phyloP scores from a whole-genome alignment of 1,139 yeast genomes.

The Meyerozyma elateridarum region DNA sequence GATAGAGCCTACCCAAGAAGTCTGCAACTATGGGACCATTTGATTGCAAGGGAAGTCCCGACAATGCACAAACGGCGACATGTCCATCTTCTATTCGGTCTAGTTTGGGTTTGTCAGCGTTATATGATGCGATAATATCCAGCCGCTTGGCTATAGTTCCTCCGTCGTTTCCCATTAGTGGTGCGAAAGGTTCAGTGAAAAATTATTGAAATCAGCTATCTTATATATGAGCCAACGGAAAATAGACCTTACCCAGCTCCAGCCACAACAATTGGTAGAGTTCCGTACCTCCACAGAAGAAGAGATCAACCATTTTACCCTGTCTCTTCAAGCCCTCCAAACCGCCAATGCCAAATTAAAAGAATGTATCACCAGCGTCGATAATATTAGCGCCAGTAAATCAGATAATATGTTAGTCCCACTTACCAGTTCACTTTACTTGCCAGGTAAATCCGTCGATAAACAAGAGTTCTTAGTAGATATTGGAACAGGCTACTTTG shows the following conservation, averaged over 20 bases:
- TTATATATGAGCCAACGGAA: constrained; percentile 9
- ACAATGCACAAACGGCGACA: constrained; percentile 21
- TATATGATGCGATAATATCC: constrained; percentile 33
- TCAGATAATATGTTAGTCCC: constrained; percentile 66
- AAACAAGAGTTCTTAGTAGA: constrained; percentile 78
- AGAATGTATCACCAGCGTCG: constrained; percentile 75
- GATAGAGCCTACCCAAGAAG: constrained; percentile 62
- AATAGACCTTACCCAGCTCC: constrained; percentile 62
- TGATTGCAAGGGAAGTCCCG: constrained; percentile 23
- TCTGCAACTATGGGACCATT: constrained; percentile 61
- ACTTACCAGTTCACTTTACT: constrained; percentile 79
- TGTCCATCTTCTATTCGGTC: constrained; percentile 33
- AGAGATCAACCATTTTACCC: constrained; percentile 80
- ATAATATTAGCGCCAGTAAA: constrained; percentile 38
- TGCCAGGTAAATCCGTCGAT: constrained; percentile 72
- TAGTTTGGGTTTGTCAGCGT: constrained; percentile 13
- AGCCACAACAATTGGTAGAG: constrained; percentile 80
- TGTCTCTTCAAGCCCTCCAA: constrained; percentile 77
- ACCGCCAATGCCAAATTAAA: constrained; percentile 79
- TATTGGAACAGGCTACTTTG: constrained; percentile 93
- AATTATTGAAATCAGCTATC: constrained; percentile 1
- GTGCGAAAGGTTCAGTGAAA: constrained; percentile 8
- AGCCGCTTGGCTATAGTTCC: constrained; percentile 46
- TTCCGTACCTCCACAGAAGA: constrained; percentile 80
- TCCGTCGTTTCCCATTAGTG: constrained; percentile 48